Evolutionary conservation across 2,329 filamentous ascomycete species (phyloP), one percentile per base, ranked within the genome.

Genomic region (Monascus ruber): DNA sequence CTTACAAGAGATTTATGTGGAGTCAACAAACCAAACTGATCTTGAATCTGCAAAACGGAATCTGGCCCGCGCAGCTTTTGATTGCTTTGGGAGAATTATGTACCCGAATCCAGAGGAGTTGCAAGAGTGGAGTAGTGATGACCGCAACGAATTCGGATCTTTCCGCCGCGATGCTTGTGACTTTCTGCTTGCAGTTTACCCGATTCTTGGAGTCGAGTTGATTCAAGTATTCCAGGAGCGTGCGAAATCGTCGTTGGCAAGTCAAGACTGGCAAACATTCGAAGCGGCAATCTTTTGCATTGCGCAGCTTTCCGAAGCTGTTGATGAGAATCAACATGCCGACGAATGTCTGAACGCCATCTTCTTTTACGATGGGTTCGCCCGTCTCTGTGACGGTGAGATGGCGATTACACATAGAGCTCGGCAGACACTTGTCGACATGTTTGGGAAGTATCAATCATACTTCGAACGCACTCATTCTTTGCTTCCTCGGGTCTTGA

Each of bases 161-260:
- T 69, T 68, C 41, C 63, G 66, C 11, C 60, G 62, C 26, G 64
- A 69, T 34, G 64, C 61, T n/a, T 60, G 60, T 36, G 66, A 69
- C 43, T 69, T 66, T 37, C 52, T 69, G 7, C 55, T 66, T 9
- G 60, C 64, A 5, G 58, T 60, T 1, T 68, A 66, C 46, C 59
- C 63, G 1, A 57, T 68, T 24, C 44, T 69, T 7, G 66, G 66
- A 1, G 54, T 63, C 24, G 60, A 61, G 4, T 43, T 69, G 27
- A 55, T 68, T 24, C 55, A 60, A 31, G 58, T 65, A 4, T 63
- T 69, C 35, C 60, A 65, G 35, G 54, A 62, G 39, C 56, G 51
- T 33, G 57, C 64, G 29, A 53, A 51, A 9, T 46, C 48, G 4
- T 54, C 62, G 8, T 50, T 63, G n/a, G 35, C 47, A 24, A 50